Conservation (phyloP, 352 stramenopile species). For the Phytophthora quininea region DNA sequence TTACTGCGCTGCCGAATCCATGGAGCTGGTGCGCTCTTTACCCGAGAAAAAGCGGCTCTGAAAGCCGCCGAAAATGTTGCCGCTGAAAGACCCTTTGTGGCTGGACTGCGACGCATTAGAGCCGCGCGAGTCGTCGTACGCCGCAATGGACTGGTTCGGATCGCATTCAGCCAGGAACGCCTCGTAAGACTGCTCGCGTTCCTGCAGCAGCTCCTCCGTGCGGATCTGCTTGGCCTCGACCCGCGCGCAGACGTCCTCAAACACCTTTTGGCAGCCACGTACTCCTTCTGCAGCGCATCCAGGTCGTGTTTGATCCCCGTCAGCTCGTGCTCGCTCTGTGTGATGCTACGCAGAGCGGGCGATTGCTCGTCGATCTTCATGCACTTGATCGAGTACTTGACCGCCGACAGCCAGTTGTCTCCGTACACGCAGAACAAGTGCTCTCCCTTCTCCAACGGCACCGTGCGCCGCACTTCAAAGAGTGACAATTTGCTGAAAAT, state of each 20-base stretch:
- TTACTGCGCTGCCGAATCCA: constrained; percentile 44
- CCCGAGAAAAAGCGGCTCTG: constrained; percentile 77
- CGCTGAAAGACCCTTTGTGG: constrained; percentile 45
- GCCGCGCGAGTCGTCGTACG: constrained; percentile 29
- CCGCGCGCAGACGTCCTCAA: constrained; percentile 71
- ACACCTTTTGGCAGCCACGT: constrained; percentile 79
- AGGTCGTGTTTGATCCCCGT: constrained; percentile 81
- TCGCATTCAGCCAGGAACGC: constrained; percentile 72
- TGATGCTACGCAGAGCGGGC: constrained; percentile 62
- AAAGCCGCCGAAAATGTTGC: constrained; percentile 73
- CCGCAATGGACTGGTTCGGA: constrained; percentile 21
- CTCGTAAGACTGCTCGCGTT: constrained; percentile 80
- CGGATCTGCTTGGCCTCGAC: constrained; percentile 74
- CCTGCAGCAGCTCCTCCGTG: constrained; percentile 75
- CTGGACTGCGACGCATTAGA: constrained; percentile 40
- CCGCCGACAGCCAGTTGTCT: constrained; percentile 88
- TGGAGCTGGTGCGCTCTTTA: constrained; percentile 63
- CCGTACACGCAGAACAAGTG: constrained; percentile 90
- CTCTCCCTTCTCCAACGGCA: constrained; percentile 77
- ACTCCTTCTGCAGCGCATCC: constrained; percentile 81
- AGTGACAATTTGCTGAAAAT: constrained; percentile 86
- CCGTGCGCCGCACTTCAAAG: constrained; percentile 84
- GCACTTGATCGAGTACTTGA: constrained; percentile 90
- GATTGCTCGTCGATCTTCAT: constrained; percentile 76
- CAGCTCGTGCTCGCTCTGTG: constrained; percentile 77